phyloP scores from a whole-genome alignment of 192 early-diverging fungal species.

The Mortierella alpina region DNA sequence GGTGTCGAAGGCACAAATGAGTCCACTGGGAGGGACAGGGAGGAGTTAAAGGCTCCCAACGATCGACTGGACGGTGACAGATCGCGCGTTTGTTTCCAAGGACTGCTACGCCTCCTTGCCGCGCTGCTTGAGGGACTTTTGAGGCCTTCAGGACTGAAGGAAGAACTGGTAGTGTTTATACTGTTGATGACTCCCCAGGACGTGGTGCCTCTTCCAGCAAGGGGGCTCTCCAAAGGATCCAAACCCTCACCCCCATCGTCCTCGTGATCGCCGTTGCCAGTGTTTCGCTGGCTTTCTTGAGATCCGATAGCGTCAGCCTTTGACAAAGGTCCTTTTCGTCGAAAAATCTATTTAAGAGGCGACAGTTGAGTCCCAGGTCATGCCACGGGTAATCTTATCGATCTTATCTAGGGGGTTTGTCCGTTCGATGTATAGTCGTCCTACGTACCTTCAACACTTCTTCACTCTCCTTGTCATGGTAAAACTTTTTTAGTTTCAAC shows the following conservation, averaged over 20 bases:
- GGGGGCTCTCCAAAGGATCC: conserved; percentile 14
- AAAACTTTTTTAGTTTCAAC: conserved; percentile 39
- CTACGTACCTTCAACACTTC: conserved; percentile 52
- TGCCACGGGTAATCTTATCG: too few relatives aligned
- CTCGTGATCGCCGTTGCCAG: background rate
- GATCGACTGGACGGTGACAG: conserved; percentile 1
- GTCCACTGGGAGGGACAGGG: conserved; percentile 2
- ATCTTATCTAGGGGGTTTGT: background rate
- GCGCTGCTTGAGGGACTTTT: conserved; percentile 9
- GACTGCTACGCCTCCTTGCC: background rate
- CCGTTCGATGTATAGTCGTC: conserved; percentile 21
- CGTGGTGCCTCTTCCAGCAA: conserved; percentile 20
- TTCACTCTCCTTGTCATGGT: conserved; percentile 48
- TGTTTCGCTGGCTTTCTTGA: background rate
- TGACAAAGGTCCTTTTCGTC: conserved; percentile 31
- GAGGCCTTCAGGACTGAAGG: background rate
- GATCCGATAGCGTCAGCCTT: conserved; percentile 16
- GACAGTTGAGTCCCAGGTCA: too few relatives aligned
- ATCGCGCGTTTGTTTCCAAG: background rate
- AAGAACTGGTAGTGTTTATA: background rate
- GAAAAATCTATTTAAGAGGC: conserved; percentile 14
- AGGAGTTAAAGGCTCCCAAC: background rate
- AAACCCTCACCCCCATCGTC: conserved; percentile 6
- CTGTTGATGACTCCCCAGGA: conserved; percentile 35
- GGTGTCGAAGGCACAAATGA: conserved; percentile 19